A percentile compares a stretch with the other conserved stretches of the same genome.
These are phyloP conservation scores for Suaeda aralocaspica DNA, from an alignment of 148 eudicot species.

Conservation along the genomic window DNA sequence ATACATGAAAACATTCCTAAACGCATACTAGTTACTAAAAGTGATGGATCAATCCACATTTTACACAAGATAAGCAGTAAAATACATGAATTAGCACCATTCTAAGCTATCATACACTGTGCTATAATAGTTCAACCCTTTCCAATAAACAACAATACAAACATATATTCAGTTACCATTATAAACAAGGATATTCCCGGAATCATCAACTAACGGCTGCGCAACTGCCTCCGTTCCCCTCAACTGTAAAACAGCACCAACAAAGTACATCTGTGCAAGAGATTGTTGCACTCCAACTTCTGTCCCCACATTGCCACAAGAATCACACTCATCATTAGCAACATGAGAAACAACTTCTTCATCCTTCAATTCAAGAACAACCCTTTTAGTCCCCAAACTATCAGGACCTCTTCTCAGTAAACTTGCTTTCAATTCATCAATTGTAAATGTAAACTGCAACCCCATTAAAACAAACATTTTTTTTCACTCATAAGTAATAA, in stretches of 20 bases:
- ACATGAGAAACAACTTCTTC: slow-evolving; percentile 21
- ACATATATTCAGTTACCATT: slow-evolving; percentile 46
- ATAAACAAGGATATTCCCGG: slow-evolving; percentile 75
- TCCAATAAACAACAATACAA: background rate
- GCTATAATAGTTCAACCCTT: background rate
- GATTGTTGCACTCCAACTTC: slow-evolving; percentile 19
- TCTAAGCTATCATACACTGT: background rate
- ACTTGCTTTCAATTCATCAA: slow-evolving; percentile 66
- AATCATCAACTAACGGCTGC: slow-evolving; percentile 72
- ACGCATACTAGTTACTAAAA: background rate
- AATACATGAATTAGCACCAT: background rate
- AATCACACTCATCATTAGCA: slow-evolving; percentile 23
- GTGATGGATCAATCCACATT: background rate
- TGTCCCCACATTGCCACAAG: slow-evolving; percentile 24
- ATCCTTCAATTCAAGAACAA: slow-evolving; percentile 35
- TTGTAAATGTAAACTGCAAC: slow-evolving; percentile 30
- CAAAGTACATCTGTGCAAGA: slow-evolving; percentile 46
- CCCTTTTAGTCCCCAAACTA: slow-evolving; percentile 55
- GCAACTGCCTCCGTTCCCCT: slow-evolving; percentile 59
- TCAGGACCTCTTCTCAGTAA: slow-evolving; percentile 84
- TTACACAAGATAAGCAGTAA: background rate
- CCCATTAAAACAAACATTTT: background rate
- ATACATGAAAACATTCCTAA: background rate
- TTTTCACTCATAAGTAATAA: slow-evolving; percentile 5
- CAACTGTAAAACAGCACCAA: slow-evolving; percentile 82